phyloP scores from a whole-genome alignment of 495 filamentous ascomycete genomes.

The Penicillium alfredii region DNA sequence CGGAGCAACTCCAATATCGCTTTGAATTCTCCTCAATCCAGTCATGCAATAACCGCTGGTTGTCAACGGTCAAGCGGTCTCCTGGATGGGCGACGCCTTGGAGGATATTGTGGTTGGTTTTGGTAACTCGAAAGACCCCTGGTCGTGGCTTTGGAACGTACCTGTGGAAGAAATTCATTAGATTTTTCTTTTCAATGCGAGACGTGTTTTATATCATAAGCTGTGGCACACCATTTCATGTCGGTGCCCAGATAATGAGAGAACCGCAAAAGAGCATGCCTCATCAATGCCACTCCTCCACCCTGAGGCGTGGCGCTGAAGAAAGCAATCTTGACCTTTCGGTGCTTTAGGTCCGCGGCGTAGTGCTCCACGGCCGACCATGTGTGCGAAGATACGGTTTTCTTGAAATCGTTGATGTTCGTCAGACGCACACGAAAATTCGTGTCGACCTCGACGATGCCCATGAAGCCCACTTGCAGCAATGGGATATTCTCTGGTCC shows the following conservation, averaged over 20 bases:
- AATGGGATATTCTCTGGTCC: constrained; percentile 68
- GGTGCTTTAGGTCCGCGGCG: constrained; percentile 57
- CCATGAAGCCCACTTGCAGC: constrained; percentile 67
- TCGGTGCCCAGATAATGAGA: constrained; percentile 62
- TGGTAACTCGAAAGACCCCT: constrained; percentile 80
- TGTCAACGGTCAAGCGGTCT: constrained; percentile 54
- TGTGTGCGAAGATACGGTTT: constrained; percentile 54
- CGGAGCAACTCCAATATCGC: constrained; percentile 66
- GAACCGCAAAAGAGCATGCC: constrained; percentile 75
- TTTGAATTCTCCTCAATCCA: constrained; percentile 77
- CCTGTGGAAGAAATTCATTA: constrained; percentile 29
- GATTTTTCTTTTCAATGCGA: not conserved
- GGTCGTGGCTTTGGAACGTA: constrained; percentile 80
- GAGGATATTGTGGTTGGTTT: constrained; percentile 88
- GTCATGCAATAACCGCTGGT: constrained; percentile 54
- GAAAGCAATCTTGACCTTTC: constrained; percentile 70
- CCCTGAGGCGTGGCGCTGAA: constrained; percentile 85
- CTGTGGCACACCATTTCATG: constrained; percentile 66
- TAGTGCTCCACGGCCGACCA: constrained; percentile 68
- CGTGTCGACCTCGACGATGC: constrained; percentile 71
- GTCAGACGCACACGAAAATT: constrained; percentile 56
- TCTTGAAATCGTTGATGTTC: constrained; percentile 56
- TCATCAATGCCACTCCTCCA: constrained; percentile 83
- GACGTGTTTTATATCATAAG: too few relatives aligned
- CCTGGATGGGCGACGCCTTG: constrained; percentile 68